These are phyloP conservation scores for Cordyceps militaris DNA, from an alignment of 2,329 filamentous ascomycete genomes.

Conservation along the genomic window DNA sequence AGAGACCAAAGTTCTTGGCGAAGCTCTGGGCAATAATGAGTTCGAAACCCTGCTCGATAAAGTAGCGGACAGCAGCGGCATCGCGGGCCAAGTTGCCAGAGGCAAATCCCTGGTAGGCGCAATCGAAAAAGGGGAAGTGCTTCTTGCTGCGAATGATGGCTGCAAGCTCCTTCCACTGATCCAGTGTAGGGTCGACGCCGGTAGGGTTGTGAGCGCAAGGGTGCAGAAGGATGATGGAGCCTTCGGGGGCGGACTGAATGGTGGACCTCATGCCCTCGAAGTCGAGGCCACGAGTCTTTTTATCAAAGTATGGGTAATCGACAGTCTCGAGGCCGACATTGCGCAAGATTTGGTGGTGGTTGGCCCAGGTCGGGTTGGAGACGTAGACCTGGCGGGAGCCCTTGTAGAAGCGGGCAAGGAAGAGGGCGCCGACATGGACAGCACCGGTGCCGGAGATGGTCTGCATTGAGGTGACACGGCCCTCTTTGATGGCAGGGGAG, in stretches of 20 bases:
- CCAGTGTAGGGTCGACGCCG: constrained; percentile 85
- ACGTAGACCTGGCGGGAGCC: constrained; percentile 74
- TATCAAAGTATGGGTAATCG: constrained; percentile 90
- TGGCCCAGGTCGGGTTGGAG: constrained; percentile 94
- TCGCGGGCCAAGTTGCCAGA: constrained; percentile 82
- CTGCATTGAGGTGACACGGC: constrained; percentile 75
- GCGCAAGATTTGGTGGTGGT: constrained; percentile 97
- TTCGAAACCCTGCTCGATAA: constrained; percentile 85
- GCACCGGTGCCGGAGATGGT: constrained; percentile 97
- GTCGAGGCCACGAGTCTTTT: constrained; percentile 82
- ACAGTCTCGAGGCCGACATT: constrained; percentile 76
- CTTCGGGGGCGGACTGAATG: constrained; percentile 63
- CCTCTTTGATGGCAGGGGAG: constrained; percentile 76
- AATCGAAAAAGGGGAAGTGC: constrained; percentile 98
- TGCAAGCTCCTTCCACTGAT: constrained; percentile 92
- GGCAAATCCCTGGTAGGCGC: constrained; percentile 95
- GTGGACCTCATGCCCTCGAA: constrained; percentile 78
- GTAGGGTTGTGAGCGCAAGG: constrained; percentile 98
- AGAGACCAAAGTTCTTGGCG: constrained; percentile 96
- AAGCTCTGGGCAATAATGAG: constrained; percentile 87
- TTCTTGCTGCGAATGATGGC: constrained; percentile 65
- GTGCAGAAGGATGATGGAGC: constrained; percentile 84
- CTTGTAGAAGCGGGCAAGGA: constrained; percentile 86
- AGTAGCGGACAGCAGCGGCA: constrained; percentile 89
- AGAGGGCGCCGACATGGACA: constrained; percentile 85